A percentile compares a stretch with the other conserved stretches of the same genome.
These are phyloP conservation scores for Trichosporon coremiiforme DNA, from an alignment of 1,284 basidiomycete species.

Conservation along the genomic window DNA sequence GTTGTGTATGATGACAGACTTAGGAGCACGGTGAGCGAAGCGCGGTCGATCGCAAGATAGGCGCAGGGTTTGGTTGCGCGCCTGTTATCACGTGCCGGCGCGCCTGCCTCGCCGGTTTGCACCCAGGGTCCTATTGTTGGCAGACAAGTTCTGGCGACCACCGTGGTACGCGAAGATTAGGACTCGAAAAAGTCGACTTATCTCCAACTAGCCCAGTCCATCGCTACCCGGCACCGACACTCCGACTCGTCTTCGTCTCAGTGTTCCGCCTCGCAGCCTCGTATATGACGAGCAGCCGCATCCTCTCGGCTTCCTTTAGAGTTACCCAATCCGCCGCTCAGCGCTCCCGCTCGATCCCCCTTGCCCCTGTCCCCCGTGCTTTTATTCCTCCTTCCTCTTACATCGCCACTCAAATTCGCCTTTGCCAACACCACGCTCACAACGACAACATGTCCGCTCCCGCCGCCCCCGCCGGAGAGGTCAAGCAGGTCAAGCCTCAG, in stretches of 20 bases:
- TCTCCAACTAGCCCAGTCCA: background rate
- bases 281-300: conserved; percentile 30
- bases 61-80: background rate
- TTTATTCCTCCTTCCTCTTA: background rate
- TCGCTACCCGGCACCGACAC: conserved; percentile 1
- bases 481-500: conserved; percentile 19
- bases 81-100: background rate
- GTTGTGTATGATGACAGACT: conserved; percentile 11
- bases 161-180: background rate
- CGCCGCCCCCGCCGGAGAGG: conserved; percentile 27
- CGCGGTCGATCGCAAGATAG: conserved; percentile 1
- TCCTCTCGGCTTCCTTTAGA: conserved; percentile 20
- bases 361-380: conserved; percentile 17
- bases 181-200: conserved; percentile 13
- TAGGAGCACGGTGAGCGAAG: background rate
- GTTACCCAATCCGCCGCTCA: conserved; percentile 5
- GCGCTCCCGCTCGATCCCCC: conserved; percentile 13
- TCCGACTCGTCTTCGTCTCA: background rate
- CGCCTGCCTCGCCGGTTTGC: background rate
- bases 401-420: conserved; percentile 21
- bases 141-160: background rate
- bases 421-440: conserved; percentile 22
- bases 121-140: conserved; percentile 4
- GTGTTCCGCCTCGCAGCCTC: background rate
- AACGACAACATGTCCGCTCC: conserved; percentile 28